Percentiles rank a stretch among this genome's conserved stretches.
Evolutionary conservation across 345 rosid species (phyloP).

Genomic region (Syzygium grande): DNA sequence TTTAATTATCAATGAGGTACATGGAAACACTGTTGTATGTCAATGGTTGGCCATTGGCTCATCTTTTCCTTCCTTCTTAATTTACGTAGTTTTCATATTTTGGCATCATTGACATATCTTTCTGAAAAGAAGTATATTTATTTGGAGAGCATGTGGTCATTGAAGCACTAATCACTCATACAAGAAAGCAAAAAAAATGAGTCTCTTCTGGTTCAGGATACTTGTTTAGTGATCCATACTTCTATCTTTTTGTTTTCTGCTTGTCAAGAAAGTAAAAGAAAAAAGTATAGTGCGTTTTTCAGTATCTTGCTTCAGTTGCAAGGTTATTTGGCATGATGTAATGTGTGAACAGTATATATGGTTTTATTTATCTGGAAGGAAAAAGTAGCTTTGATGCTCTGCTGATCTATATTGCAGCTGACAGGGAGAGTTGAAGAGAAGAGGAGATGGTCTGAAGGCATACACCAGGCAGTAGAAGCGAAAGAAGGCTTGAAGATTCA

Average conservation of each 20-base stretch:
- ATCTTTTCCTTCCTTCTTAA: background rate
- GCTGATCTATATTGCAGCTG: slow-evolving; percentile 36
- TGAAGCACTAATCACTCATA: background rate
- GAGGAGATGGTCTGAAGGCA: slow-evolving; percentile 96
- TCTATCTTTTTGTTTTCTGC: background rate
- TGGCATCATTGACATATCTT: background rate
- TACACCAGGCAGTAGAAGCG: slow-evolving; percentile 98
- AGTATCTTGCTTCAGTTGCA: background rate
- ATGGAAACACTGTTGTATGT: background rate
- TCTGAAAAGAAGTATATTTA: background rate
- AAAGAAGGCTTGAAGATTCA: slow-evolving; percentile 90
- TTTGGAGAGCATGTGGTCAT: background rate
- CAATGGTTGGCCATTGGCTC: background rate
- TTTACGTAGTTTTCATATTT: background rate
- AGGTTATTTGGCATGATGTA: background rate
- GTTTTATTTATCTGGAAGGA: background rate
- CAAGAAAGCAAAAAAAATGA: background rate
- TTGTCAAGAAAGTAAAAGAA: background rate
- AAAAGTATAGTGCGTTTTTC: background rate
- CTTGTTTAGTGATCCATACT: background rate
- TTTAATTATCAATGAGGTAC: slow-evolving; percentile 91
- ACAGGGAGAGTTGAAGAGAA: slow-evolving; percentile 98
- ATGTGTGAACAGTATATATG: background rate
- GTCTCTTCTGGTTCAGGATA: background rate
- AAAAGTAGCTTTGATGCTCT: background rate